Evolutionary conservation across 2,329 filamentous ascomycete genomes (phyloP).

Genomic region (Trichoderma cornu-damae): DNA sequence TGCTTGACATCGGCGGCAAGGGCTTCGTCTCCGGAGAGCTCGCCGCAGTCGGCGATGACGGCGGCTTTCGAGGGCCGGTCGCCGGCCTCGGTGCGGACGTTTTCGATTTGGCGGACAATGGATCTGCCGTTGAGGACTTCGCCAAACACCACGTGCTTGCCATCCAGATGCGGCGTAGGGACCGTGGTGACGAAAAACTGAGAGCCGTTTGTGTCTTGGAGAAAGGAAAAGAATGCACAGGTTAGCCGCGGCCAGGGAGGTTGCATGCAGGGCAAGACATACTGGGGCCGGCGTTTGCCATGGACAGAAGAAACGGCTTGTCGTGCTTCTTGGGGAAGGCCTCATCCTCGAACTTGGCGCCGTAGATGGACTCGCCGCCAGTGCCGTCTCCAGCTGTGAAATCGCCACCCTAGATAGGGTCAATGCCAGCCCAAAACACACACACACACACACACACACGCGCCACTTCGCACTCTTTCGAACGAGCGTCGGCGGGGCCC

Average conservation of each 20-base stretch:
- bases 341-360: slow-evolving; percentile 95
- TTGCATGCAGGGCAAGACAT: slow-evolving; percentile 32
- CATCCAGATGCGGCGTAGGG: slow-evolving; percentile 87
- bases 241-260: not conserved
- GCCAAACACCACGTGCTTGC: slow-evolving; percentile 96
- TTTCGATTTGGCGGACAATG: slow-evolving; percentile 84
- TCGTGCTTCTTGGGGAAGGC: slow-evolving; percentile 91
- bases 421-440: not conserved
- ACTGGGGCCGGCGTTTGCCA: slow-evolving; percentile 96
- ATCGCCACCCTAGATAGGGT: slow-evolving; percentile 67
- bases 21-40: slow-evolving; percentile 69
- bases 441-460: no score
- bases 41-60: slow-evolving; percentile 75
- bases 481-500: no score
- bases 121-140: slow-evolving; percentile 92
- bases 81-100: slow-evolving; percentile 63
- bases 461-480: no score
- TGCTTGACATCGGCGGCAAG: slow-evolving; percentile 60
- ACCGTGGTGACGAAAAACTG: slow-evolving; percentile 99
- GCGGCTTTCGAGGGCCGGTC: slow-evolving; percentile 76
- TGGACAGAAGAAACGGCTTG: slow-evolving; percentile 86
- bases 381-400: slow-evolving; percentile 94
- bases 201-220: slow-evolving; percentile 92
- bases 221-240: not conserved
- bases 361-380: slow-evolving; percentile 95